Percentiles rank a stretch among this genome's conserved stretches.
Evolutionary conservation across 371 early-diverging fungal species (phyloP).

Genomic region (Parasitella parasitica): DNA sequence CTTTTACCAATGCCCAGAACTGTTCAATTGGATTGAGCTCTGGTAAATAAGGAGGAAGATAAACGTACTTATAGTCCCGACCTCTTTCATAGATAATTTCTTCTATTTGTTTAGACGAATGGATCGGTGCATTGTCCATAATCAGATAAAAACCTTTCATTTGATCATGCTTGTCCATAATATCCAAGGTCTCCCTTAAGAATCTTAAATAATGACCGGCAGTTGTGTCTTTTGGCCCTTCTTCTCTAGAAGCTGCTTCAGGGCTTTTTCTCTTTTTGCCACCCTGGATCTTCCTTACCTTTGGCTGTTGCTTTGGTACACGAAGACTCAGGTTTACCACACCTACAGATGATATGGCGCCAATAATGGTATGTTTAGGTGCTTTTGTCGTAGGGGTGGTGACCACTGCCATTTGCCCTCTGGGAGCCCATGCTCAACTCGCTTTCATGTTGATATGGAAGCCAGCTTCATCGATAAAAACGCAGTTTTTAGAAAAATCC

Average conservation of each 20-base stretch:
- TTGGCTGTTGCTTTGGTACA: conserved; percentile 3
- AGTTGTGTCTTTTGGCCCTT: conserved; percentile 1
- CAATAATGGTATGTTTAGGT: conserved; percentile 3
- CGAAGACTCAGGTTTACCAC: conserved; percentile 6
- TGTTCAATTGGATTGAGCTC: conserved; percentile 5
- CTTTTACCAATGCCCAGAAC: conserved; percentile 10
- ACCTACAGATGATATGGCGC: conserved; percentile 4
- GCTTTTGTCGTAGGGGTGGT: conserved; percentile 1
- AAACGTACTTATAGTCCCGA: conserved; percentile 1
- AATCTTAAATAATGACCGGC: conserved; percentile 6
- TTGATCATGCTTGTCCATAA: background rate
- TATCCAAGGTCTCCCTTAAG: background rate
- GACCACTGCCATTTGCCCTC: background rate
- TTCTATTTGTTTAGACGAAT: background rate
- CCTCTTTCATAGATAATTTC: background rate
- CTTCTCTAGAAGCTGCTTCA: background rate
- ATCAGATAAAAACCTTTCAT: background rate
- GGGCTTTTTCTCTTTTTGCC: background rate
- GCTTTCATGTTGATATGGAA: conserved; percentile 8
- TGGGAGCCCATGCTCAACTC: background rate
- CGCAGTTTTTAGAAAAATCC: conserved; percentile 3
- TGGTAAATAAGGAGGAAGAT: background rate
- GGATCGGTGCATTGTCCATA: conserved; percentile 6
- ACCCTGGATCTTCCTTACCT: background rate
- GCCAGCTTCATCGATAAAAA: conserved; percentile 17